Conservation (phyloP, 257 asterid genomes). For the Primulina tabacum region DNA sequence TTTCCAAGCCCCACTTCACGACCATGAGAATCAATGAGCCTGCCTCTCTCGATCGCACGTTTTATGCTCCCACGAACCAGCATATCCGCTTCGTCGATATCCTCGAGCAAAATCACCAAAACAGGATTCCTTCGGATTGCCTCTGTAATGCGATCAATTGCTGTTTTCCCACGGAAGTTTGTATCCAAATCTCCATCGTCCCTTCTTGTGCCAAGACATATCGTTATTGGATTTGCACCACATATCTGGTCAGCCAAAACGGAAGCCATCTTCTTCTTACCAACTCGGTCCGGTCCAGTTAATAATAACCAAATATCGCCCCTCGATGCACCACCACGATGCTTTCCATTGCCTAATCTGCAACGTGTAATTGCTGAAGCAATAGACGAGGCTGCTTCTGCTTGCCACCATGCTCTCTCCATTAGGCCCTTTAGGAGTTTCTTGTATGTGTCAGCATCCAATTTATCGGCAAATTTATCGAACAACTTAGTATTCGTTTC, state of each 20-base stretch:
- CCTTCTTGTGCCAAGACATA: conserved; percentile 58
- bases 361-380: conserved; percentile 72
- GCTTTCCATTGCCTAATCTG: conserved; percentile 61
- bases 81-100: conserved; percentile 69
- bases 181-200: conserved; percentile 45
- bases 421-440: conserved; percentile 77
- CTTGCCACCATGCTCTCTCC: conserved; percentile 99
- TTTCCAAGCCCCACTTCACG: conserved; percentile 86
- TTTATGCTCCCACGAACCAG: conserved; percentile 55
- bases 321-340: conserved; percentile 50
- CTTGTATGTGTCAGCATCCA: conserved; percentile 73
- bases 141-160: conserved; percentile 72
- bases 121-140: conserved; percentile 67
- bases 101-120: conserved; percentile 81
- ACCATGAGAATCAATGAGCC: conserved; percentile 77
- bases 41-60: conserved; percentile 70
- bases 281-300: conserved; percentile 79
- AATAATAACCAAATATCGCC: conserved; percentile 89
- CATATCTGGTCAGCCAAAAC: conserved; percentile 72
- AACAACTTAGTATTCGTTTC: conserved; percentile 53
- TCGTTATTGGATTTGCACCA: conserved; percentile 46
- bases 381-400: conserved; percentile 70
- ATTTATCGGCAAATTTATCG: conserved; percentile 49
- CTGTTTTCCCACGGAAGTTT: conserved; percentile 70
- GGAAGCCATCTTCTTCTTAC: conserved; percentile 76